Base-by-base conservation (phyloP, 129 eudicot genomes). In the Centrapalus pauciflorus region DNA sequence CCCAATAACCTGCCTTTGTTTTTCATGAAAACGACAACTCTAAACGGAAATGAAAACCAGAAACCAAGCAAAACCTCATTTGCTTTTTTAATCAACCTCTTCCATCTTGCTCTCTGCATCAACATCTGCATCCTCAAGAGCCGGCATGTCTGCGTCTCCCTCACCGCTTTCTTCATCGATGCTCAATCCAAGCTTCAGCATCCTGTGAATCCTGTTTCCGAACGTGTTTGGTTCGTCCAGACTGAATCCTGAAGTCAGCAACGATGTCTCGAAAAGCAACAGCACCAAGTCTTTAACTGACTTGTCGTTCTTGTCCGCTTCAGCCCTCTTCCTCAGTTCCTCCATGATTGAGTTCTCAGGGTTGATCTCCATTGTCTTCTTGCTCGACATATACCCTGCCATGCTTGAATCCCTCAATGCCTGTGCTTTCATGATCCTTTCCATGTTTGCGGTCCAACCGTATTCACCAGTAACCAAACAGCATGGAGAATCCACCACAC, bases 291-390 rank as follows among this genome's bases (percentile, higher is more conserved):
- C 83, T 64, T 79, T 79, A 0, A 79, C 77, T 0, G 83, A 79
- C 76, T 79, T 79, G 63, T 79, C 80, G 3, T 79, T 79, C 76
- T 74, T 79, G 46, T 79, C 83, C 10, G 77, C 83, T 4, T 79
- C 83, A 8, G 77, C 80, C 11, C 80, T 55, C 76, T 79, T 79
- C 34, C 79, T 73, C 66, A 79, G 28, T 21, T 79, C 79, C 25
- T 79, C 83, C 79, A 73, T 79, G 4, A 79, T 79, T 0, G 73
- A 14, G 55, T 79, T 79, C 68, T 79, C 83, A 5, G 80, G 83
- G 68, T 79, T 79, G 68, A 79, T 74, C 64, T 74, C 83, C 83
- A 79, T 79, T 0, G 83, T 79, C 80, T 79, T 79, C 80, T 79
- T 79, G 58, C 76, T 74, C 0, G 83, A 79, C 83, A 77, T 77